A percentile compares a stretch with the other conserved stretches of the same genome.
These are phyloP conservation scores for Trichoderma virens DNA, from an alignment of 495 filamentous ascomycete species.

Conservation along the genomic window DNA sequence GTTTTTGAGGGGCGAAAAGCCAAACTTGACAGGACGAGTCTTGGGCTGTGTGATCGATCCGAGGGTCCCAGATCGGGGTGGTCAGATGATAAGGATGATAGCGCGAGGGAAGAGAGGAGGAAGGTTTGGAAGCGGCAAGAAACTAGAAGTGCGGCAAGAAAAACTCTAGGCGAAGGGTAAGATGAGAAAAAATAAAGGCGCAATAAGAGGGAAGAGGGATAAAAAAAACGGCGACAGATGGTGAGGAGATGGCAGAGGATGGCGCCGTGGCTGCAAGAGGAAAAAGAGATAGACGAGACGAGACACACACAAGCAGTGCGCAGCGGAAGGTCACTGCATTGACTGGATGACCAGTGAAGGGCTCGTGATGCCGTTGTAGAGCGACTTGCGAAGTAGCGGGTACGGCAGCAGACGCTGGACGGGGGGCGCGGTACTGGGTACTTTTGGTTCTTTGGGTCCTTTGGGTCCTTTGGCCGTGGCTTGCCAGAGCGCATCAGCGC, in stretches of 20 bases:
- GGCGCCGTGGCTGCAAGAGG: slow-evolving; percentile 13
- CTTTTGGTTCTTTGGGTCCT: not conserved
- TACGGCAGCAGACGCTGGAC: not conserved
- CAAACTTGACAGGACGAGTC: not conserved
- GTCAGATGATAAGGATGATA: slow-evolving; percentile 8
- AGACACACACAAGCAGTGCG: not conserved
- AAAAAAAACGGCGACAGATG: slow-evolving; percentile 1
- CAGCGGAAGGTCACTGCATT: slow-evolving; percentile 1
- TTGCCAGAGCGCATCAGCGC: slow-evolving; percentile 4
- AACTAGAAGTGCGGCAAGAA: slow-evolving; percentile 7
- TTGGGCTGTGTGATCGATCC: not conserved
- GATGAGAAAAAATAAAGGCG: slow-evolving; percentile 13
- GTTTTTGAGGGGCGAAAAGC: not conserved
- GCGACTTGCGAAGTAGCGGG: not conserved
- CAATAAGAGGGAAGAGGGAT: slow-evolving; percentile 11
- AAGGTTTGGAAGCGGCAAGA: slow-evolving; percentile 17
- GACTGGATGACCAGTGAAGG: not conserved
- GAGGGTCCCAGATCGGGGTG: slow-evolving; percentile 9
- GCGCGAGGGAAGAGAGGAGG: slow-evolving; percentile 8
- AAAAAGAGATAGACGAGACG: slow-evolving; percentile 2
- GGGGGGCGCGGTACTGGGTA: not conserved
- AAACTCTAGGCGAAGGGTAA: no score
- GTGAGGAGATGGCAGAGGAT: slow-evolving; percentile 15
- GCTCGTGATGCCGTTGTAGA: not conserved
- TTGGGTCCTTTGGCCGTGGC: not conserved